Conservation (phyloP, 176 grass and related monocot genomes). For the Puccinellia tenuiflora region DNA sequence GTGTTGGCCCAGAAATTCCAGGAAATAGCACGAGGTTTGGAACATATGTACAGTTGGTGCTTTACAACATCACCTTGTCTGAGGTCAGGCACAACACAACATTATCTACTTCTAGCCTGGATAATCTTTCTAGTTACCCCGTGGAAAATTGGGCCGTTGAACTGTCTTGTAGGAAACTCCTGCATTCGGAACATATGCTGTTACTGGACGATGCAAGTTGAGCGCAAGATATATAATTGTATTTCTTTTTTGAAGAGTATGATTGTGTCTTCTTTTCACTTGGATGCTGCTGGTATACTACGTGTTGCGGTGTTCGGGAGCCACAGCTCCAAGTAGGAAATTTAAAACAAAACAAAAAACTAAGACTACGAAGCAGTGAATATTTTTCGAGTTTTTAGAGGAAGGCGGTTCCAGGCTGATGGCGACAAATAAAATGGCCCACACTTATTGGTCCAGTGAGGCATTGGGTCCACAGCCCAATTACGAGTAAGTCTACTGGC, state of each 20-base stretch:
- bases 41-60: not conserved
- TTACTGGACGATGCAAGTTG: not conserved
- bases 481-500: not conserved
- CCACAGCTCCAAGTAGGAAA: not conserved
- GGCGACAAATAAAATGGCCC: not conserved
- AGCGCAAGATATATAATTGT: not conserved
- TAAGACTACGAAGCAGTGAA: not conserved
- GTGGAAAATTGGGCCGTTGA: not conserved
- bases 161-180: not conserved
- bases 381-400: not conserved
- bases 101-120: not conserved
- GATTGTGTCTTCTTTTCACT: not conserved
- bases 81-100: not conserved
- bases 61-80: not conserved
- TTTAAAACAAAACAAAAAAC: not conserved
- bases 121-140: not conserved
- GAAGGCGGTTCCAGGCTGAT: not conserved
- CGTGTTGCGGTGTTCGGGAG: not conserved
- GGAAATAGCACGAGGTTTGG: not conserved
- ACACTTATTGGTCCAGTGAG: not conserved
- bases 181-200: not conserved
- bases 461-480: not conserved
- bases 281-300: not conserved
- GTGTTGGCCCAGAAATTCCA: not conserved
- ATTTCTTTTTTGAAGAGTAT: too few species aligned